A percentile compares a stretch with the other conserved stretches of the same genome.
These are phyloP conservation scores for Thelephora terrestris DNA, from an alignment of 1,284 basidiomycete genomes.

Conservation along the genomic window DNA sequence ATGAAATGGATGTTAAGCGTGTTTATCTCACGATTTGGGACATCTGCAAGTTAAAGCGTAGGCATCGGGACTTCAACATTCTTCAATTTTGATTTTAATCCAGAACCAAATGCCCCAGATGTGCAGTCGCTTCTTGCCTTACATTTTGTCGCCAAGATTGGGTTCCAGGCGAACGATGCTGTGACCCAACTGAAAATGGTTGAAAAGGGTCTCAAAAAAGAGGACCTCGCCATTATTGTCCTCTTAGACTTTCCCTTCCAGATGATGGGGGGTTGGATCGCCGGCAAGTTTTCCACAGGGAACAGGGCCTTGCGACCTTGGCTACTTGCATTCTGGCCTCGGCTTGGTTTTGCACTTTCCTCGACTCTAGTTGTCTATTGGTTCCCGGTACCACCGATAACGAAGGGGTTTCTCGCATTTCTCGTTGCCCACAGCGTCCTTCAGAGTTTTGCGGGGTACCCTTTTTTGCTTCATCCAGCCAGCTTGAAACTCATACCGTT, in stretches of 20 bases:
- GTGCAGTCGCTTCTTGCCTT: slow-evolving; percentile 84
- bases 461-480: slow-evolving; percentile 4
- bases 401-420: slow-evolving; percentile 73
- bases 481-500: not conserved
- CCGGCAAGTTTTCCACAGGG: slow-evolving; percentile 84
- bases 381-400: slow-evolving; percentile 75
- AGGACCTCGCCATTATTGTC: slow-evolving; percentile 91
- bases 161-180: slow-evolving; percentile 93
- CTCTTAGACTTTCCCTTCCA: slow-evolving; percentile 98
- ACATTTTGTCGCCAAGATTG: slow-evolving; percentile 91
- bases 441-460: slow-evolving; percentile 77
- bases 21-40: slow-evolving; percentile 95
- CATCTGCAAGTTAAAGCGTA: slow-evolving; percentile 88
- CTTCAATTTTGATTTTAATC: not conserved
- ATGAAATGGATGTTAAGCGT: slow-evolving; percentile 84
- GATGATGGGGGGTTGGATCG: slow-evolving; percentile 92
- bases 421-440: slow-evolving; percentile 77
- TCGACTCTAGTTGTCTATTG: slow-evolving; percentile 75
- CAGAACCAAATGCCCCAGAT: slow-evolving; percentile 39
- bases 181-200: slow-evolving; percentile 92
- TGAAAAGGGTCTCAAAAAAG: slow-evolving; percentile 91
- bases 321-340: slow-evolving; percentile 88
- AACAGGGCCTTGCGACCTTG: slow-evolving; percentile 74
- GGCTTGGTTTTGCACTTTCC: slow-evolving; percentile 65
- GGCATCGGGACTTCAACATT: too few relatives aligned